phyloP scores from a whole-genome alignment of 2,329 filamentous ascomycete genomes.

The Sporothrix curviconia region DNA sequence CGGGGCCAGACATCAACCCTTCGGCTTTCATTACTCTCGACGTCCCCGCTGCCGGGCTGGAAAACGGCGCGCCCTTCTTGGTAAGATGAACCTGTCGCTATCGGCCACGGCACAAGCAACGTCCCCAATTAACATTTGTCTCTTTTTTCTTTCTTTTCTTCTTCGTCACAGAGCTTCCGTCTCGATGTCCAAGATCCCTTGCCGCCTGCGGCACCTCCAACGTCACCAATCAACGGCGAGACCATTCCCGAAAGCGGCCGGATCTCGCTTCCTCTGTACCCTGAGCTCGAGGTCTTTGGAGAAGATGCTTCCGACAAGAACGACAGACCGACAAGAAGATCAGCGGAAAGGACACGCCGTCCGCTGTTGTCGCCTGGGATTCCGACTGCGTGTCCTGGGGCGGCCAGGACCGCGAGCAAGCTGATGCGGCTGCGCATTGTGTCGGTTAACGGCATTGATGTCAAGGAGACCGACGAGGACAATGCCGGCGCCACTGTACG shows the following conservation, averaged over 20 bases:
- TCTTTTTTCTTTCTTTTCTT: too few relatives aligned
- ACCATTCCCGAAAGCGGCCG: constrained; percentile 36
- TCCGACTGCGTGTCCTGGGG: constrained; percentile 40
- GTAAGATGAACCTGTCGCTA: constrained; percentile 18
- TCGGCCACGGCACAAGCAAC: too few relatives aligned
- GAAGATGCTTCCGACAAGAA: background rate
- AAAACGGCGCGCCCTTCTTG: constrained; percentile 19
- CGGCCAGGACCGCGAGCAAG: constrained; percentile 35
- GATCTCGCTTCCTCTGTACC: constrained; percentile 34
- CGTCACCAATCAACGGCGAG: constrained; percentile 41
- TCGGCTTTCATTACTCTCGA: constrained; percentile 24
- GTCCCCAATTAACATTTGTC: too few relatives aligned
- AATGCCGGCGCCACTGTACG: constrained; percentile 35
- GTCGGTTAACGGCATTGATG: constrained; percentile 34
- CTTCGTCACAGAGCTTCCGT: constrained; percentile 34
- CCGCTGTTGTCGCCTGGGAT: constrained; percentile 39
- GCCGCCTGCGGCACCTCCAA: constrained; percentile 41
- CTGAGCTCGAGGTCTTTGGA: constrained; percentile 22
- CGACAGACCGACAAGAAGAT: background rate
- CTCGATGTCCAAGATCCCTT: constrained; percentile 42
- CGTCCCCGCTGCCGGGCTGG: constrained; percentile 17
- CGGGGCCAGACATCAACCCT: constrained; percentile 13
- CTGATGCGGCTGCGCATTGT: constrained; percentile 38
- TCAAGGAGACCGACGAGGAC: constrained; percentile 17
- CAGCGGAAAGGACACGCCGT: constrained; percentile 19